Conservation (phyloP, 805 yeast species). For the Wickerhamomyces strasburgensis region DNA sequence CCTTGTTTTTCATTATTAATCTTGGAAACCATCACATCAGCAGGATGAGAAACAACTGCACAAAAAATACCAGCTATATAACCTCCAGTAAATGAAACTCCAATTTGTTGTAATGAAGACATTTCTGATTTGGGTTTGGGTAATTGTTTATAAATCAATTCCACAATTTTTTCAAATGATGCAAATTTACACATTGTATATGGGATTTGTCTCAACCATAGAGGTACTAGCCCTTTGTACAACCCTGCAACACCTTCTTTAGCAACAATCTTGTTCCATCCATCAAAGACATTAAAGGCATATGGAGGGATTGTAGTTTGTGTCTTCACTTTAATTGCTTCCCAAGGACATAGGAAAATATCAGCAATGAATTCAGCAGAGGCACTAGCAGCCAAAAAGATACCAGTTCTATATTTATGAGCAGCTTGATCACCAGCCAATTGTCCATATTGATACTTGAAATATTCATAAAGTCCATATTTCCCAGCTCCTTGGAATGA, state of each 20-base stretch:
- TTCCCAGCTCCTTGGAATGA: conserved; percentile 97
- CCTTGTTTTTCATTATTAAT: conserved; percentile 68
- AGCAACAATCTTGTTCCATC: conserved; percentile 60
- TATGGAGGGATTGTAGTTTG: conserved; percentile 92
- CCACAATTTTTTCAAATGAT: conserved; percentile 87
- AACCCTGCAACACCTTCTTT: conserved; percentile 69
- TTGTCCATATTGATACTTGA: conserved; percentile 74
- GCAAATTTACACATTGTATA: conserved; percentile 98
- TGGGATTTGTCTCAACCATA: conserved; percentile 98
- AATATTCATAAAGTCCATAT: conserved; percentile 90
- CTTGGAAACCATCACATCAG: conserved; percentile 97
- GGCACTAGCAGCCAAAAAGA: conserved; percentile 83
- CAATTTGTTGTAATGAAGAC: conserved; percentile 75
- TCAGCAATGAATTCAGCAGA: conserved; percentile 94
- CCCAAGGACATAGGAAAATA: conserved; percentile 85
- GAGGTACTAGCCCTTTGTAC: conserved; percentile 85
- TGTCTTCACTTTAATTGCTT: conserved; percentile 89
- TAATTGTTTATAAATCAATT: conserved; percentile 63
- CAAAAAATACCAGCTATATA: conserved; percentile 96
- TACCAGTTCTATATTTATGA: conserved; percentile 59
- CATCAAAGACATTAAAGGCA: conserved; percentile 59
- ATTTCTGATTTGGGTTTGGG: conserved; percentile 72
- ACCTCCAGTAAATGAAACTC: conserved; percentile 93
- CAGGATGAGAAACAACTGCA: conserved; percentile 95
- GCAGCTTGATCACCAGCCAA: conserved; percentile 60